Base-by-base conservation (phyloP, 768 basidiomycete genomes). In the Favolaschia claudopus region DNA sequence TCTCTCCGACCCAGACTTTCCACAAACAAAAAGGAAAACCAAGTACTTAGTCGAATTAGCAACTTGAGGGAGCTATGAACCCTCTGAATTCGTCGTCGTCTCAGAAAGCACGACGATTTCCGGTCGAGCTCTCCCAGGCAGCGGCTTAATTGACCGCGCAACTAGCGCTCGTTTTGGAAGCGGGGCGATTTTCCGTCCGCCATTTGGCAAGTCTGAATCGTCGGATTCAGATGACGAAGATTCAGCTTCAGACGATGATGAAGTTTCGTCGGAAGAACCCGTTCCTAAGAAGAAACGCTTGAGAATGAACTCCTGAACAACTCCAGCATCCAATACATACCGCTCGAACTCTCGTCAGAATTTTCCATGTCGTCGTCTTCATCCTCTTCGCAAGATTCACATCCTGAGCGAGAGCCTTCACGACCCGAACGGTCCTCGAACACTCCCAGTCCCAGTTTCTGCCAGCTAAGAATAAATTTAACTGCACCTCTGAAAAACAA, bases 381-480 rank as follows among this genome's bases (percentile, higher is more conserved):
- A 25, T 39, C 17, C 9, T 47, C 45, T 2, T 15, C 40, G 31
- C 46, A 42, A 5, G 34, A 9, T 4, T 29, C 36, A 4, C 53
- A 55, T 2, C 46, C 43, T 15, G 48, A 37, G 5, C 20, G 27
- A 20, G 57, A 38, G 10, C 38, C 47, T 38, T 61, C 45, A 25
- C 31, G 39, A 12, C 59, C 53, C 27, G 47, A 31, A 9, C 48
- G 38, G 40, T 70, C 60, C 58, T 77, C 77, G 43, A 81, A 77
- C 13, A 81, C 73, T 10, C 79, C 79, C 0, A 81, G 65, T 9
- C 79, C 79, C 27, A 81, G 70, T 52, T 77, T 77, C 79, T 81
- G 14, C 13, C 14, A 25, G 19, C 38, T 46, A 29, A 45, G 14
- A 31, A 10, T 37, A 20, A 31, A 28, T 0, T n/a, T 17, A 25